Evolutionary conservation across 1,139 yeast species (phyloP), one percentile per base, ranked within the genome.

Genomic region (Citeromyces hawaiiensis): DNA sequence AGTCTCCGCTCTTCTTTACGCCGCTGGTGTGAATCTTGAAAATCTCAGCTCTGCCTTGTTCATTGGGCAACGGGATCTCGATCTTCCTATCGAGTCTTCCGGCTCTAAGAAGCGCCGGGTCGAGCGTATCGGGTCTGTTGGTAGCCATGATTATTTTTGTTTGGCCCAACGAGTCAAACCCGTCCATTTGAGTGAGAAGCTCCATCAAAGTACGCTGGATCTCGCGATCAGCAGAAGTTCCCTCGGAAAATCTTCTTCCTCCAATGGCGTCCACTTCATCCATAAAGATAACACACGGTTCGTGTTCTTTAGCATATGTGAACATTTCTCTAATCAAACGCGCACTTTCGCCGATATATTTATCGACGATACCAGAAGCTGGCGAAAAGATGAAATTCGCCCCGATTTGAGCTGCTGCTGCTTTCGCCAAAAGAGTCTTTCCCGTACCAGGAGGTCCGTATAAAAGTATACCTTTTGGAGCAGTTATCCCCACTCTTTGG

Each of bases 381-480:
- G 98, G 98, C 10, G 96, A 85, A 54, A 91, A 91, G 47, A 93
- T 91, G 63, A 93, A 93, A 61, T 93, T 93, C 38, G 97, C 96
- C 39, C 97, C 98, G 53, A 93, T 86, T 4, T 97, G 91, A 37
- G 98, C 97, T 4, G 99, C 98, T 36, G 88, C 97, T 0, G 98
- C 98, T 56, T 91, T 88, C 10, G 98, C 98, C 52, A 91, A 70
- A 46, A 91, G 66, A 0, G 98, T 91, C 59, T 91, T 91, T 57
- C 98, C 98, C 1, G 98, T 91, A 53, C 98, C 98, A 21, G 98
- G 98, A n/a, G 98, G 98, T 2, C 98, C 99, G 55, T 93, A 93
- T 43, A 93, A 68, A 48, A 93, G 67, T 13, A 93, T 98, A 57
- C 98, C 99, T 63, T 91, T 93, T 42, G 99, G 98, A 15, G 97